Evolutionary conservation across 1,139 yeast genomes (phyloP), one percentile per base, ranked within the genome.

Genomic region (Entelexis sorbosivorans): DNA sequence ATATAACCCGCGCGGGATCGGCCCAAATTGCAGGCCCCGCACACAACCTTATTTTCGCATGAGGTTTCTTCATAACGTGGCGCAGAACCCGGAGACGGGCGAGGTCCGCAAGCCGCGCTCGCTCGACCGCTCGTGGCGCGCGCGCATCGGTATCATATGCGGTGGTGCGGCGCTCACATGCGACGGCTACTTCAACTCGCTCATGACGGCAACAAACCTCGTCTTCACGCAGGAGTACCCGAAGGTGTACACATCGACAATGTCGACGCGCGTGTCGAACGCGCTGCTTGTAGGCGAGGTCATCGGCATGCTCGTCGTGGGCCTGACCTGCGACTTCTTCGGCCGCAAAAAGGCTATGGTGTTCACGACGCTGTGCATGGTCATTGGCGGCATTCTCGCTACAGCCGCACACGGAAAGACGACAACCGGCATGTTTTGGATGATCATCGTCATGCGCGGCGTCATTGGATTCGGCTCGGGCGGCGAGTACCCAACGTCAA

Each of bases 401-500:
- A 73, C 82, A 38, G 82, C 81, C 19, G 67, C 82, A 10, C 79
- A 77, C 57, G 84, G 82, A 32, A 57, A 52, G 14, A 66, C 79
- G 29, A 60, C 68, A 17, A 59, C 63, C 6, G 82, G 82, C 13
- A 75, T 79, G 81, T 79, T 83, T 61, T 82, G 88, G 88, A 80
- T 82, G 86, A 70, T 82, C 61, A 74, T 79, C 45, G 76, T 81
- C 32, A 69, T 77, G 53, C 71, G 88, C 64, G 87, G 87, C 58
- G 57, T 66, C 9, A 77, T 82, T 47, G 89, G 89, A 49, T 76
- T 80, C 56, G 89, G 89, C 53, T 76, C 82, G 56, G 89, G 89
- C 53, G 87, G 87, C 24, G 91, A 83, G 63, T 81, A 82, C 63
- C 84, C 85, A 2, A 79, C 84, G 1, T 77, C 82, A 32, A 77